Evolutionary conservation across 2,329 filamentous ascomycete species (phyloP).

Genomic region (Karstenula rhodostoma): DNA sequence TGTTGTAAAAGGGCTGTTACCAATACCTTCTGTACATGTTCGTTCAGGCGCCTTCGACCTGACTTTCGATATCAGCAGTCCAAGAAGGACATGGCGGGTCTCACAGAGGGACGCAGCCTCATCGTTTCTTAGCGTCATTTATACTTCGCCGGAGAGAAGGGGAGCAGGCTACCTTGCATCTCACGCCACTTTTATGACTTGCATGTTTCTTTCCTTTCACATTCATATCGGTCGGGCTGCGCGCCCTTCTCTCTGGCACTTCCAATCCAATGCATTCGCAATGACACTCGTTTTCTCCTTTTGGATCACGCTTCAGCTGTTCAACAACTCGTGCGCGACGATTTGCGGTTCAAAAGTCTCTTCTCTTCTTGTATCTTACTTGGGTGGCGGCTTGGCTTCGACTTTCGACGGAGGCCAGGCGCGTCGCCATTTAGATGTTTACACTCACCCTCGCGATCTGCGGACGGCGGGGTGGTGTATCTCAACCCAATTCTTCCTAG

Average conservation of each 20-base stretch:
- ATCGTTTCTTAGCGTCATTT: constrained; percentile 21
- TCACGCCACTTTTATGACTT: constrained; percentile 36
- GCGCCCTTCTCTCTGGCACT: constrained; percentile 27
- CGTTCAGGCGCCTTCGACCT: constrained; percentile 21
- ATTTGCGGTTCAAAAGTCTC: background rate
- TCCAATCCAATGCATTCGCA: background rate
- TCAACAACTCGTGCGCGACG: too few relatives aligned
- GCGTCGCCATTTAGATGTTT: background rate
- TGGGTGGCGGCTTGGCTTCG: background rate
- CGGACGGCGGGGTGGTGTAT: constrained; percentile 4
- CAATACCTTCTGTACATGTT: constrained; percentile 38
- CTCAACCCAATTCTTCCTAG: background rate
- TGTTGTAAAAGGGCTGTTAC: constrained; percentile 26
- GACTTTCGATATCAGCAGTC: constrained; percentile 28
- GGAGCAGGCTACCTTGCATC: constrained; percentile 41
- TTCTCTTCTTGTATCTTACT: constrained; percentile 19
- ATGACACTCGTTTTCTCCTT: constrained; percentile 19
- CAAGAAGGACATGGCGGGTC: constrained; percentile 21
- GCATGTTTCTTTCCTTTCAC: constrained; percentile 28
- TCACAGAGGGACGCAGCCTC: constrained; percentile 23
- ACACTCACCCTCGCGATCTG: background rate
- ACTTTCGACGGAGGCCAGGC: background rate
- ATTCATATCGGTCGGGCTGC: constrained; percentile 10
- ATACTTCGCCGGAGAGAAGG: constrained; percentile 37
- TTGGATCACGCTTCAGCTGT: constrained; percentile 9